These are phyloP conservation scores for Quambalaria eucalypti DNA, from an alignment of 1,284 basidiomycete species.

Conservation along the genomic window DNA sequence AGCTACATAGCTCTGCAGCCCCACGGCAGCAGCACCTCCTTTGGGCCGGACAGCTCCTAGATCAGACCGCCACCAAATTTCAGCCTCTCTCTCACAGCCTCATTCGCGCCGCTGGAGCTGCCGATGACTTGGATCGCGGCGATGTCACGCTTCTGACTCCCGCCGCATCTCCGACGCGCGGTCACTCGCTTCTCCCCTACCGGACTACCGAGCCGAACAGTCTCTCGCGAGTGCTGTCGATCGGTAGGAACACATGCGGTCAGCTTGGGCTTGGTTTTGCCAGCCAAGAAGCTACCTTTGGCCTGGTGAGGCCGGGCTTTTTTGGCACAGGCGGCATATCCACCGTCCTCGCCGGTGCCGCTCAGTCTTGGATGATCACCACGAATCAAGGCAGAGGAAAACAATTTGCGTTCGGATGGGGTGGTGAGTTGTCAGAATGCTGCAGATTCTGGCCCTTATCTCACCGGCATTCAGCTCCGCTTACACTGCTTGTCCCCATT, in stretches of 20 bases:
- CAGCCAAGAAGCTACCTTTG: conserved; percentile 11
- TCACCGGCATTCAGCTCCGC: background rate
- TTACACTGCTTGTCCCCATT: background rate
- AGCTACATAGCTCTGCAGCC: background rate
- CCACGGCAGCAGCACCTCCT: background rate
- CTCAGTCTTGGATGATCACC: conserved; percentile 6
- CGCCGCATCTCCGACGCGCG: background rate
- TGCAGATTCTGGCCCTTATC: background rate
- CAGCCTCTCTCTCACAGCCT: background rate
- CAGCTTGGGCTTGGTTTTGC: conserved; percentile 11
- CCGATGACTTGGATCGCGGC: background rate
- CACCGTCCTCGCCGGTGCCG: conserved; percentile 1
- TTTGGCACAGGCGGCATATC: conserved; percentile 3
- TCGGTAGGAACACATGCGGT: conserved; percentile 9
- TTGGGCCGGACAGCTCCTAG: background rate
- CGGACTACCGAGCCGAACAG: background rate
- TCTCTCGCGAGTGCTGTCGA: background rate
- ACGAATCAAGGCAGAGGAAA: background rate
- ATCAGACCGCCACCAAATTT: background rate
- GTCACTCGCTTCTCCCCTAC: background rate
- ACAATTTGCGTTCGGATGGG: conserved; percentile 2
- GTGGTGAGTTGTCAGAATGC: conserved; percentile 2
- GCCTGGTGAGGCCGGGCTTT: conserved; percentile 6
- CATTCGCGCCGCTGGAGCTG: background rate
- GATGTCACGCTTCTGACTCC: background rate